Evolutionary conservation across 495 filamentous ascomycete species (phyloP).

Genomic region (Chaetomium fimeti): DNA sequence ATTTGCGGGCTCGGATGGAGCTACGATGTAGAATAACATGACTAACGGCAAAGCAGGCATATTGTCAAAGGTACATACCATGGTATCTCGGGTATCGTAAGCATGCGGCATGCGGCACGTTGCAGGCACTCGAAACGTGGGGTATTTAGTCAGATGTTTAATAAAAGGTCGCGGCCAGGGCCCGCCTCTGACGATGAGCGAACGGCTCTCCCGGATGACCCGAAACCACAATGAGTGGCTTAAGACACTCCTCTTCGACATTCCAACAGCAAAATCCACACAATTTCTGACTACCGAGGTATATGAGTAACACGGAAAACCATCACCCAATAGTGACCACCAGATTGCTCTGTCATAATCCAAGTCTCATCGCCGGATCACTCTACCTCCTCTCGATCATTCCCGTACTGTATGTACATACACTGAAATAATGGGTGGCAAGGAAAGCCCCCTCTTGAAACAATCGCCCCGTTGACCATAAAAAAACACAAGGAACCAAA

Average conservation of each 20-base stretch:
- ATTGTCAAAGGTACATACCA: no score
- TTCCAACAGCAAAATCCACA: no score
- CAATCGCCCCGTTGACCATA: background rate
- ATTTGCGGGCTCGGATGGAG: no score
- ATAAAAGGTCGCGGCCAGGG: background rate
- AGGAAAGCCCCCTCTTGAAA: background rate
- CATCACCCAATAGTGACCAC: background rate
- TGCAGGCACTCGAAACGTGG: background rate
- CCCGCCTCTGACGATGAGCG: background rate
- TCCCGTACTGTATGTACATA: background rate
- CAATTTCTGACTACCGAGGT: background rate
- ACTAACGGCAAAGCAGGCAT: no score
- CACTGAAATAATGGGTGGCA: background rate
- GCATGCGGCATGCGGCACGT: slow-evolving; percentile 2
- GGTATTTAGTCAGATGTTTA: background rate
- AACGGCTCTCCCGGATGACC: background rate
- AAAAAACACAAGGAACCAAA: background rate
- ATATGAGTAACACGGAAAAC: background rate
- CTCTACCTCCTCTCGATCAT: background rate
- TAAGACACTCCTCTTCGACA: no score
- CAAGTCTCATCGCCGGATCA: background rate
- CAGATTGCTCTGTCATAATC: slow-evolving; percentile 14
- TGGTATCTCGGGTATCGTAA: background rate
- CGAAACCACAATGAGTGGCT: background rate
- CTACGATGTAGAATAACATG: no score